Evolutionary conservation across 2,329 filamentous ascomycete species (phyloP), one percentile per base, ranked within the genome.

Genomic region (Botrytis sinoallii): DNA sequence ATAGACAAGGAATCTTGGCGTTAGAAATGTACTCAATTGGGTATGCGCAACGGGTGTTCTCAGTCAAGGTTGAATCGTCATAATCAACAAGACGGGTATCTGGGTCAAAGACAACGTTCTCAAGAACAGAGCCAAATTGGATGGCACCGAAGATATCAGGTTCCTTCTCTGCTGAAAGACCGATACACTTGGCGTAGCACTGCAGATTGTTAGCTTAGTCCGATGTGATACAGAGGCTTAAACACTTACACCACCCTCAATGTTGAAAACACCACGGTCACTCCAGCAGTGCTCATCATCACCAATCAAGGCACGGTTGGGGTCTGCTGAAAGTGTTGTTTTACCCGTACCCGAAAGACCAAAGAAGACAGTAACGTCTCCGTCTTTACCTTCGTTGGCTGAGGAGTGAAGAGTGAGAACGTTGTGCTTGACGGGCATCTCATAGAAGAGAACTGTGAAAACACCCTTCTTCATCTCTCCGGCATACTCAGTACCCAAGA

Each of bases 211-310:
- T 76, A 76, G 76, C 44, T 59, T 70, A 29, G 1, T 29, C 7
- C 59, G 12, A 61, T 3, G 44, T 42, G 18, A 72, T 16, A 57
- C 29, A 22, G 35, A 42, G 44, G 18, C 25, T 46, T n/a, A 29
- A n/a, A 57, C 25, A 81, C 81, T 76, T 81, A 83, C 81, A 78
- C 96, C 96, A 81, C 96, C 96, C 86, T 99, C 96, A 74, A 99
- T 99, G 90, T 99, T 99, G 92, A 99, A 99, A 83, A 99, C 91
- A 84, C 96, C 96, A 74, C 85, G 90, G 83, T 99, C 96, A 80
- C 91, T 95, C 96, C 96, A 99, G 92, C 96, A 98, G 90, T 99
- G 96, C 91, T 99, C 96, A 83, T 99, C 96, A 81, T 99, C 96
- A 83, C 96, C 96, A 80, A 99, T 99, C 81, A 99, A 86, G 77